Base-by-base conservation (phyloP, 163 green algal genomes). In the Scenedesmus sp. region DNA sequence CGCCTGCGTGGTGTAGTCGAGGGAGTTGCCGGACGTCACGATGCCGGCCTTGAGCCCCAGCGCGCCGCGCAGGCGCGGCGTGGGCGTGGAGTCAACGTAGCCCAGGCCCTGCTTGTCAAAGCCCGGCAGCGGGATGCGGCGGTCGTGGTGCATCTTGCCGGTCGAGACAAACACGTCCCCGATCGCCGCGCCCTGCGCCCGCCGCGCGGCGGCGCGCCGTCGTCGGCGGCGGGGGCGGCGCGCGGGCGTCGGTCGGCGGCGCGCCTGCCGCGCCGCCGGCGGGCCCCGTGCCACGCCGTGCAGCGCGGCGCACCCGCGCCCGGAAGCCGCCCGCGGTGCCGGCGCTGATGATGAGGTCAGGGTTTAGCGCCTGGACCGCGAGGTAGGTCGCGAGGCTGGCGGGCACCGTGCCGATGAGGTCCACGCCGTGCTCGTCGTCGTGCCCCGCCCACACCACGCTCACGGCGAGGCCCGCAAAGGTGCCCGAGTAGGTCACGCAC, bases 251-350 rank as follows among this genome's bases (percentile, higher is more conserved):
- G n/a, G n/a, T n/a, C n/a, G n/a, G n/a, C n/a, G n/a, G n/a, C n/a
- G n/a, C n/a, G n/a, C n/a, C n/a, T n/a, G n/a, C n/a, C n/a, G n/a
- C n/a, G n/a, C n/a, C n/a, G n/a, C n/a, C n/a, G n/a, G n/a, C n/a
- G 39, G 39, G 39, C 39, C 7, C 39, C 39, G 10, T 10, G 6
- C 39, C 10, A 10, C 39, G 6, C 7, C 39, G 39, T 47, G 39
- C 39, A 47, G 39, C 39, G 39, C 39, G 39, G 7, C 75, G 24
- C 62, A 92, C 90, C 86, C 90, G 71, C 0, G 89, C 82, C 39
- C 90, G 92, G 87, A 99, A 99, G 50, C 96, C 96, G 4, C 96
- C 96, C 14, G 93, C 90, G 1, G 96, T 99, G 15, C 96, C 96
- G 4, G 93, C 85, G 67, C 92, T 97, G 81, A 99, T 94, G 31